Evolutionary conservation across 768 basidiomycete genomes (phyloP), one percentile per base, ranked within the genome.

Genomic region (Mycena belliarum): DNA sequence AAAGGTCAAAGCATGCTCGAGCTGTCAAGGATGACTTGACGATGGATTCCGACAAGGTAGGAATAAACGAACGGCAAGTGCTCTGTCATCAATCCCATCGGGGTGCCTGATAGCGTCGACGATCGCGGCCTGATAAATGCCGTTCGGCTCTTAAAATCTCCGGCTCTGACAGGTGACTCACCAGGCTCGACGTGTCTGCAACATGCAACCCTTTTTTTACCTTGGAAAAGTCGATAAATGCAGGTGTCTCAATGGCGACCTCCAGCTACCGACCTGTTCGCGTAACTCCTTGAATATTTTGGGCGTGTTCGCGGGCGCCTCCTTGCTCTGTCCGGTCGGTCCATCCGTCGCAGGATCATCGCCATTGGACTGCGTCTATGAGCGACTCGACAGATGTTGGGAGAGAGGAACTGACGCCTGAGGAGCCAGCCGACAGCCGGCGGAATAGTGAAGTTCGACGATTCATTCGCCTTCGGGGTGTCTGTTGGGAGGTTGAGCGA

Each of bases 71-170:
- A 90, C 91, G 44, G 88, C 72, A 69, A 91, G 78, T 70, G 91
- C 88, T 50, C 91, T 80, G 66, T 94, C 91, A 71, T 94, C 88
- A 21, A 92, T 73, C 9, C 82, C 75, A 48, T 84, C 84, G 12
- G 75, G 73, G 66, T 92, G 79, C 33, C 75, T 75, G 40, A 91
- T 65, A 2, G 76, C 70, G 66, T 93, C 89, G n/a, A 88, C 70
- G 9, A 83, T 70, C 4, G 86, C 76, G 6, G 82, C 69, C 89
- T 91, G 24, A 33, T 45, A 46, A 14, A 49, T 1, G 11, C 1
- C 29, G 14, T 38, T 58, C 7, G 41, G 49, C 40, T 38, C 37
- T 4, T 14, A 32, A 12, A 12, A 26, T 53, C n/a, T 15, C 35
- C 29, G 24, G 42, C 23, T 29, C 23, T 26, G 12, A 32, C 29